Percentiles rank a stretch among this genome's conserved stretches.
phyloP scores from a whole-genome alignment of 1,139 yeast species.

The Debaryomyces sp. region DNA sequence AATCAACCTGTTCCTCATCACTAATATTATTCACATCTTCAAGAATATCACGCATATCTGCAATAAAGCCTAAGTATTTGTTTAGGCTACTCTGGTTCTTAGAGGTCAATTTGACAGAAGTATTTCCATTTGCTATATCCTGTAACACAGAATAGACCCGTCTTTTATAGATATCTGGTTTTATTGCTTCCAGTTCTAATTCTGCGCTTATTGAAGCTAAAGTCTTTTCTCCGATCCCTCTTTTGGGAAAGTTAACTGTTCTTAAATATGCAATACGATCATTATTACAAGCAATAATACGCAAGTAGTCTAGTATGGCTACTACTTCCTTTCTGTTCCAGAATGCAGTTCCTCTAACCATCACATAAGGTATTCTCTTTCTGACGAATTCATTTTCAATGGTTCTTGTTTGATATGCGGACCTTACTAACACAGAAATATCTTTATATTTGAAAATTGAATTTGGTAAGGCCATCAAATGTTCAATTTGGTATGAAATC shows the following conservation, averaged over 20 bases:
- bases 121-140: slow-evolving; percentile 2
- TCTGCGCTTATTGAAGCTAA: slow-evolving; percentile 22
- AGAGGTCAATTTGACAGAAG: slow-evolving; percentile 14
- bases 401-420: slow-evolving; percentile 56
- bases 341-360: slow-evolving; percentile 74
- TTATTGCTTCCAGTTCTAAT: slow-evolving; percentile 4
- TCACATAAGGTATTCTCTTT: slow-evolving; percentile 60
- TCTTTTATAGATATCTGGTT: background rate
- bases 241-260: slow-evolving; percentile 59
- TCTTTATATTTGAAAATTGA: slow-evolving; percentile 50
- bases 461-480: slow-evolving; percentile 42
- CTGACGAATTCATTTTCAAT: slow-evolving; percentile 65
- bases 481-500: slow-evolving; percentile 57
- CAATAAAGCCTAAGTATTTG: slow-evolving; percentile 33
- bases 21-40: slow-evolving; percentile 7
- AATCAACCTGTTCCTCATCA: background rate
- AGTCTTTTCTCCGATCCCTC: slow-evolving; percentile 72
- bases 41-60: slow-evolving; percentile 24
- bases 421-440: slow-evolving; percentile 71
- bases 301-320: slow-evolving; percentile 62
- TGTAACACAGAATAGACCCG: slow-evolving; percentile 11
- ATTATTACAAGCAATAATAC: slow-evolving; percentile 55
- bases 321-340: slow-evolving; percentile 79
- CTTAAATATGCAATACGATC: slow-evolving; percentile 64
- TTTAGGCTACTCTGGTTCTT: slow-evolving; percentile 18